Base-by-base conservation (phyloP, 2,329 filamentous ascomycete genomes). In the Pseudogymnoascus sp. region DNA sequence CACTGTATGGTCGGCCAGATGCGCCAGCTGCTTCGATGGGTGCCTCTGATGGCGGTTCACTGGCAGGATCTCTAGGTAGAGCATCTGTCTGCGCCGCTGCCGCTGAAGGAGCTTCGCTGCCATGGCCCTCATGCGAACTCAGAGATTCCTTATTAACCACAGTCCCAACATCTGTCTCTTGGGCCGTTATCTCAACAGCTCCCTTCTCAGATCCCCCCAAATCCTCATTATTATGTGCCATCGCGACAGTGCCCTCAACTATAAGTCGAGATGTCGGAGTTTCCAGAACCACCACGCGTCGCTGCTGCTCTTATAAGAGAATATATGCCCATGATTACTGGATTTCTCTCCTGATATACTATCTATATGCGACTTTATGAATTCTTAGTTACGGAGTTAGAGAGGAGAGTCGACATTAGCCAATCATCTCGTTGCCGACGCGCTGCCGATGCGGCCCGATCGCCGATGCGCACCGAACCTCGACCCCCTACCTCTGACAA, bases 1-100 rank as follows among this genome's bases (percentile, higher is more conserved):
- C 54, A 13, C 63, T 63, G 61, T 67, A 68, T n/a, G 28, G 7
- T 51, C 3, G 3, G 45, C 6, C 16, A 10, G 14, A 16, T 51
- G 21, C 23, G 45, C 7, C 45, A 23, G 13, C 28, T 51, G 45
- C 1, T 7, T 25, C 23, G 14, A 51, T 10, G 10, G 45, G 23
- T 28, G 45, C 8, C 45, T 51, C 45, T 51, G 45, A 28, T 51
- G 21, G 14, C 2, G 45, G 45, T 51, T 51, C 45, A 51, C 7
- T 5, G 23, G 13, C 23, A 28, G 13, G 45, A 5, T 28, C 13
- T 16, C 10, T 3, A 28, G 45, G 13, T 10, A 51, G 6, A 51
- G 3, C 14, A 3, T 5, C 23, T n/a, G 14, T 28, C 23, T 28
- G 45, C 21, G 6, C 21, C 7, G 13, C 23, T 51, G 6, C 23